Base-by-base conservation (phyloP, 192 early-diverging fungal genomes). In the Funneliformis geosporum region DNA sequence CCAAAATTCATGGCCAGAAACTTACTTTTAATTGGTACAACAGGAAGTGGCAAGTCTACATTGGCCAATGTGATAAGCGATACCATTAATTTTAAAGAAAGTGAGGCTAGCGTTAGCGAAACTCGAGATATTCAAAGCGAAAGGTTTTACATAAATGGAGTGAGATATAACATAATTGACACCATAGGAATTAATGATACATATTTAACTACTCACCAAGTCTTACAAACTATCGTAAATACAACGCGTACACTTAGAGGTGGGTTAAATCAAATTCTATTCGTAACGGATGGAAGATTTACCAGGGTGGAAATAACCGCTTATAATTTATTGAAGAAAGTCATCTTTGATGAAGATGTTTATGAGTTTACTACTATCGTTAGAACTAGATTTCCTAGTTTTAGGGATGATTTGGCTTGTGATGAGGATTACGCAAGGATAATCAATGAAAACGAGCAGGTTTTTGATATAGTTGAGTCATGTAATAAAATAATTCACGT, bases 251-350 rank as follows among this genome's bases (percentile, higher is more conserved):
- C 33, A 2, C 33, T 33, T 2, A 33, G 33, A 33, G 33, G 33
- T 71, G 69, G 69, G 4, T 46, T 71, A 43, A 42, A 71, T 47
- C 69, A 71, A 71, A 47, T 71, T 18, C 27, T 71, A 6, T 71
- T 71, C 43, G 39, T 71, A 27, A 47, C 14, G 4, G 39, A 23
- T 42, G 69, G 39, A 6, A 38, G 69, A 38, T 71, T 71, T 43
- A 71, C 69, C 14, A 16, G 16, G 4, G 69, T 43, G 4, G 69
- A 43, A 43, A n/a, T 42, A 23, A 7, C 39, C 18, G 27, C 69
- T 42, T 71, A 46, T 40, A 71, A 14, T 3, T 47, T 71, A 8
- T 40, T 71, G 14, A 71, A 71, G 25, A 42, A 38, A n/a, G 39
- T 40, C 25, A 16, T 71, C 21, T 71, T 71, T 71, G 39, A 71